Conservation (phyloP, 192 early-diverging fungal species). For the Coemansia sp. region DNA sequence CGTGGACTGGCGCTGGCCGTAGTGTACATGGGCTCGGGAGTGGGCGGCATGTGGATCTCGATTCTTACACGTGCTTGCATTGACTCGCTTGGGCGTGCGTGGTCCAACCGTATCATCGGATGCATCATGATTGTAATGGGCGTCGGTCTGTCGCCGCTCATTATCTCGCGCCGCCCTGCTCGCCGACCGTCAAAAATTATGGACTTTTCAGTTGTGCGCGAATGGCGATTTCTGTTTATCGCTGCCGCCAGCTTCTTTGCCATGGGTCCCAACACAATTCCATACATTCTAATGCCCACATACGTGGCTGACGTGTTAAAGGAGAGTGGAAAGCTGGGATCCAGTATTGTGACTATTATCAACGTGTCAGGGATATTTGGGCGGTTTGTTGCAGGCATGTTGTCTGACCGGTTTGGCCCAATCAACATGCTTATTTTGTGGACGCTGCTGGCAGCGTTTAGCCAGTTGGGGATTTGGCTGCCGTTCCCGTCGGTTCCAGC, state of each 20-base stretch:
- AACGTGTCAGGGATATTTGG: slow-evolving; percentile 52
- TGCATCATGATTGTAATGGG: slow-evolving; percentile 33
- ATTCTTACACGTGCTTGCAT: slow-evolving; percentile 28
- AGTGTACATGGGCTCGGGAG: slow-evolving; percentile 40
- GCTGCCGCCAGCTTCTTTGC: slow-evolving; percentile 48
- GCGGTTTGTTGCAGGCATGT: slow-evolving; percentile 35
- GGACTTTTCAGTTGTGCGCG: slow-evolving; percentile 37
- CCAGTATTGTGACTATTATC: slow-evolving; percentile 39
- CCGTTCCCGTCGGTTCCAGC: slow-evolving; percentile 30
- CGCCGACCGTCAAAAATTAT: slow-evolving; percentile 19
- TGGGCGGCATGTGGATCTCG: slow-evolving; percentile 53
- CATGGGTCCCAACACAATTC: slow-evolving; percentile 54
- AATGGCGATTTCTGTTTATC: slow-evolving; percentile 43
- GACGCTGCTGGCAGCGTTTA: slow-evolving; percentile 34
- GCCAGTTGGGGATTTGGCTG: slow-evolving; percentile 53
- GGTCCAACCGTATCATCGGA: slow-evolving; percentile 45
- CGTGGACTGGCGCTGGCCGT: slow-evolving; percentile 42
- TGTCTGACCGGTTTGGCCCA: slow-evolving; percentile 39
- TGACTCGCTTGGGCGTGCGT: slow-evolving; percentile 30
- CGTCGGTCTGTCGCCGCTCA: slow-evolving; percentile 39
- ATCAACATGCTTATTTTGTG: slow-evolving; percentile 43
- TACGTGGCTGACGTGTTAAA: slow-evolving; percentile 42
- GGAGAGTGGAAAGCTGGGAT: slow-evolving; percentile 27
- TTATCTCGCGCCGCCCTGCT: slow-evolving; percentile 18
- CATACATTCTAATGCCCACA: slow-evolving; percentile 50